phyloP scores from a whole-genome alignment of 164 flowering plant genomes.

The Liriodendron chinense region DNA sequence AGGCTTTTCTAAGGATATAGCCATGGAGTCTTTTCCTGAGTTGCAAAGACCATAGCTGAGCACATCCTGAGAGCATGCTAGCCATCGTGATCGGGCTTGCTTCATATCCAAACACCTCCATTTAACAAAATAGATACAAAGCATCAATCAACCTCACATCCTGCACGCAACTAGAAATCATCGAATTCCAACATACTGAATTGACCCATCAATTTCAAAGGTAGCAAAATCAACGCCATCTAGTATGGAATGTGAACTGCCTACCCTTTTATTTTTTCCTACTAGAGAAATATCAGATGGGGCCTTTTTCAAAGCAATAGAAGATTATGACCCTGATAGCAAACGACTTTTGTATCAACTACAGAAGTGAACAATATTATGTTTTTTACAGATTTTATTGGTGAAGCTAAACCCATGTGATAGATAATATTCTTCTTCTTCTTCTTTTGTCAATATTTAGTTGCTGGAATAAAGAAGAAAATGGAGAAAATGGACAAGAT shows the following conservation, averaged over 20 bases:
- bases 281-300: conserved; percentile 96
- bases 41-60: conserved; percentile 23
- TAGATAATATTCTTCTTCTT: too few relatives aligned
- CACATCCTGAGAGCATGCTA: too few relatives aligned
- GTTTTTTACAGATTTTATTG: neutral
- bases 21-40: conserved; percentile 33
- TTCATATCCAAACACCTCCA: conserved; percentile 29
- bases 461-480: too few relatives aligned
- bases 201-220: conserved; percentile 67
- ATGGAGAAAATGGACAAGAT: too few relatives aligned
- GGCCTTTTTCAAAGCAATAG: conserved; percentile 86
- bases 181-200: too few relatives aligned
- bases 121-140: conserved; percentile 30
- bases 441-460: too few relatives aligned
- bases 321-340: conserved; percentile 94
- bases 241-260: conserved; percentile 76
- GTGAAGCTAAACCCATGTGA: too few relatives aligned
- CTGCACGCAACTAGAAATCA: conserved; percentile 55
- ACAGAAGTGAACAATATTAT: conserved; percentile 63
- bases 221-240: conserved; percentile 45
- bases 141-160: conserved; percentile 33
- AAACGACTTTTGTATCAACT: conserved; percentile 74
- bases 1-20: conserved; percentile 36
- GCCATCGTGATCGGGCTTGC: conserved; percentile 47
- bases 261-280: conserved; percentile 83